phyloP scores from a whole-genome alignment of 2,329 filamentous ascomycete genomes.

The Beauveria sp. region DNA sequence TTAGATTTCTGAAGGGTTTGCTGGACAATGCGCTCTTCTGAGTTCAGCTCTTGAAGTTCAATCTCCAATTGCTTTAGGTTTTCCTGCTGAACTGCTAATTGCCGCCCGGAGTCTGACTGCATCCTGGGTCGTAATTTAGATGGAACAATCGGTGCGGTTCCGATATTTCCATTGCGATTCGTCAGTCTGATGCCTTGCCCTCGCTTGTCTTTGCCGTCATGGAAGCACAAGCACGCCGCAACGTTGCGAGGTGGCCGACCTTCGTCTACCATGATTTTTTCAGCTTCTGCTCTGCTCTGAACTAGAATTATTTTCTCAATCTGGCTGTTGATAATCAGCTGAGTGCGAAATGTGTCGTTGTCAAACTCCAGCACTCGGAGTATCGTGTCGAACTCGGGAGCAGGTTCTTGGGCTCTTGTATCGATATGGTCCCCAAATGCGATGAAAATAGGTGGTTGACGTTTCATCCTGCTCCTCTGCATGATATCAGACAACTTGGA shows the following conservation, averaged over 20 bases:
- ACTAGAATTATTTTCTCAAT: constrained; percentile 85
- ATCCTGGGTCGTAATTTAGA: constrained; percentile 58
- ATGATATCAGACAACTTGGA: constrained; percentile 60
- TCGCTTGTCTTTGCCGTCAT: constrained; percentile 46
- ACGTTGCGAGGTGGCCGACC: constrained; percentile 59
- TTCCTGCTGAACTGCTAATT: constrained; percentile 48
- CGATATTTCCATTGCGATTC: constrained; percentile 32
- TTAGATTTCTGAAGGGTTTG: constrained; percentile 42
- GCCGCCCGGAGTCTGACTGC: constrained; percentile 65
- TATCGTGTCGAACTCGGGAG: constrained; percentile 64
- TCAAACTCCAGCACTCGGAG: constrained; percentile 76
- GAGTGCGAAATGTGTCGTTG: constrained; percentile 67
- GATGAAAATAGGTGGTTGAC: constrained; percentile 30
- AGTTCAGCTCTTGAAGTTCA: constrained; percentile 46
- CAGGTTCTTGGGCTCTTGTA: constrained; percentile 57
- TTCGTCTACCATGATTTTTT: constrained; percentile 59
- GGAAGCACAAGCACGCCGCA: constrained; percentile 60
- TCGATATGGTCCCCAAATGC: constrained; percentile 29
- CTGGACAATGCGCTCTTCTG: constrained; percentile 38
- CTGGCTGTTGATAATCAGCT: constrained; percentile 71
- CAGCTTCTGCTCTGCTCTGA: constrained; percentile 56
- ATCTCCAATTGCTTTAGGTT: constrained; percentile 44
- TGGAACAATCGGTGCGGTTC: constrained; percentile 36
- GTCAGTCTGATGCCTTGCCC: constrained; percentile 54
- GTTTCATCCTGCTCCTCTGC: constrained; percentile 48